These are phyloP conservation scores for Catunica adiposa DNA, from an alignment of 2,329 filamentous ascomycete genomes.

Conservation along the genomic window DNA sequence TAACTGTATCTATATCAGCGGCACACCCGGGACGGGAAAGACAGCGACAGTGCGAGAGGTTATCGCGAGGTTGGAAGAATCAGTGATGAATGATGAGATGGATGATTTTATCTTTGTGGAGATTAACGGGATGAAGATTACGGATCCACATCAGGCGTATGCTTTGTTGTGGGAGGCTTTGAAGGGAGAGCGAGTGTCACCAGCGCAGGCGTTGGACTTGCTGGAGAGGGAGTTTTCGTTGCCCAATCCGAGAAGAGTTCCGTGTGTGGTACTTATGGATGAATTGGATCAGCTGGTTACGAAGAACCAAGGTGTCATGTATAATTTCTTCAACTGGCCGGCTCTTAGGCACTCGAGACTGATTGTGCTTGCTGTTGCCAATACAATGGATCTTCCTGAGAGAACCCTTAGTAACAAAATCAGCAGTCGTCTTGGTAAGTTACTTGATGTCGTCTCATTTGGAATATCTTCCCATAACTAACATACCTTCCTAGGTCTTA, in stretches of 20 bases:
- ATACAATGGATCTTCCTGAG: conserved; percentile 97
- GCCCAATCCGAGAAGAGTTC: conserved; percentile 76
- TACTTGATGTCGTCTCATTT: conserved; percentile 2
- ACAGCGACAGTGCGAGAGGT: conserved; percentile 95
- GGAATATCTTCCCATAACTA: neutral
- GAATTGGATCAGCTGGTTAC: conserved; percentile 96
- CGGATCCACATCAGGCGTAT: conserved; percentile 93
- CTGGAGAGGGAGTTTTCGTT: conserved; percentile 85
- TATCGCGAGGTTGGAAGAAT: conserved; percentile 71
- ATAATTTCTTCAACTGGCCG: conserved; percentile 99
- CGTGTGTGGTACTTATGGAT: conserved; percentile 96
- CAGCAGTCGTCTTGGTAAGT: conserved; percentile 59
- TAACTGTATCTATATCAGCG: conserved; percentile 96
- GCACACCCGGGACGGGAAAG: conserved; percentile 94
- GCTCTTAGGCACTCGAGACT: conserved; percentile 76
- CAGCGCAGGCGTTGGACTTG: conserved; percentile 77
- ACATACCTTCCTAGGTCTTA: conserved; percentile 39
- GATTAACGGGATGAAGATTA: conserved; percentile 99
- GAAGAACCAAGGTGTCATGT: conserved; percentile 99
- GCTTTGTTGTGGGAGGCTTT: conserved; percentile 89
- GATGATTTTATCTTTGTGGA: conserved; percentile 99
- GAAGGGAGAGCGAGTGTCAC: conserved; percentile 81
- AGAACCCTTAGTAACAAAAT: conserved; percentile 97
- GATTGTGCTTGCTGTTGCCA: conserved; percentile 92
- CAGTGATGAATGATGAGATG: conserved; percentile 74